A percentile compares a stretch with the other conserved stretches of the same genome.
Evolutionary conservation across 331 rosid species (phyloP).

Genomic region (Rosa hybrid): DNA sequence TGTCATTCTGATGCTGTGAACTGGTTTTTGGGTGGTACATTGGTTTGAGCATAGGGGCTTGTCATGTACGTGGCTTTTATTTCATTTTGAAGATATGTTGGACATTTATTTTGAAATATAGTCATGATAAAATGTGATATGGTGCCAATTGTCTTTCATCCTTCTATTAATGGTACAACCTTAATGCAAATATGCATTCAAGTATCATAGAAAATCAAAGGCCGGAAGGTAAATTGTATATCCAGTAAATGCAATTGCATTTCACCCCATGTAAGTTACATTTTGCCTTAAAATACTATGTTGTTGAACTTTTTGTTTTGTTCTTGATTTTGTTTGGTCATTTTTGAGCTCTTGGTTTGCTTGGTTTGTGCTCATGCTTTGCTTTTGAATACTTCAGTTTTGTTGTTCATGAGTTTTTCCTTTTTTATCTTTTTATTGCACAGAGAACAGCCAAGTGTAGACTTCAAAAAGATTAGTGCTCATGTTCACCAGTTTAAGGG

Average conservation of each 20-base stretch:
- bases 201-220: slow-evolving; percentile 95
- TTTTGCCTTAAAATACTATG: neutral
- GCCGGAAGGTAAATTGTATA: slow-evolving; percentile 98
- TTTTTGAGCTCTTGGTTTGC: no score
- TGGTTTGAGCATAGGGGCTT: neutral
- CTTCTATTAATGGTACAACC: neutral
- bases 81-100: neutral
- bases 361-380: no score
- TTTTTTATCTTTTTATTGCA: no score
- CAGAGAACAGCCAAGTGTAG: no score
- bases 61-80: neutral
- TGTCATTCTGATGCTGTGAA: neutral
- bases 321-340: no score
- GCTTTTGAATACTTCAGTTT: no score
- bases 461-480: no score
- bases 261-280: slow-evolving; percentile 80
- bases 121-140: neutral
- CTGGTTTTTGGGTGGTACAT: neutral
- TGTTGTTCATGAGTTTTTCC: no score
- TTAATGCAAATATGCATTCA: slow-evolving; percentile 79
- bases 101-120: neutral
- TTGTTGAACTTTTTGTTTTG: neutral
- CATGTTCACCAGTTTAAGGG: no score
- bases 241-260: slow-evolving; percentile 94
- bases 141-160: neutral